phyloP scores from a whole-genome alignment of 371 early-diverging fungal species.

The Sporodiniella umbellata region DNA sequence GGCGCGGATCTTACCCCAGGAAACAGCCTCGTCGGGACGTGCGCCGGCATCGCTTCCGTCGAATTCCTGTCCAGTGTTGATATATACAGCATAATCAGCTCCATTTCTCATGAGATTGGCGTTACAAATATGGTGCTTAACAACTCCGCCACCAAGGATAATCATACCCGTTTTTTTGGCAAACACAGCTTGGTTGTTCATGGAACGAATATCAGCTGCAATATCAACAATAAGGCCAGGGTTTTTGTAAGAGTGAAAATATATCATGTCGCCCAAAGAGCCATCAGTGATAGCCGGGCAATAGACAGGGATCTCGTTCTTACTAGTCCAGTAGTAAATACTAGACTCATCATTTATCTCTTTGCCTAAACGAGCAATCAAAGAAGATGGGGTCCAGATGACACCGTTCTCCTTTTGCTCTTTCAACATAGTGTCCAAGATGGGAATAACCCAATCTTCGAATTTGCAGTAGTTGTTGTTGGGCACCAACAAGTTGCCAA shows the following conservation, averaged over 20 bases:
- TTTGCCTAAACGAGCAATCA: slow-evolving; percentile 95
- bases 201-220: slow-evolving; percentile 90
- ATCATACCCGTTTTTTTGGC: slow-evolving; percentile 97
- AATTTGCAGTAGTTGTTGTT: slow-evolving; percentile 99
- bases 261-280: slow-evolving; percentile 99
- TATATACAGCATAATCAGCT: slow-evolving; percentile 96
- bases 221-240: slow-evolving; percentile 96
- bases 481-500: slow-evolving; percentile 98
- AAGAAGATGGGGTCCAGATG: slow-evolving; percentile 91
- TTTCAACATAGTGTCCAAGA: slow-evolving; percentile 90
- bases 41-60: slow-evolving; percentile 99
- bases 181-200: slow-evolving; percentile 95
- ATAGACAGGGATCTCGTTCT: slow-evolving; percentile 98
- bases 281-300: slow-evolving; percentile 99
- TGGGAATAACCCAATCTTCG: slow-evolving; percentile 97
- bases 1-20: slow-evolving; percentile 98
- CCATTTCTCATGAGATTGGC: slow-evolving; percentile 99
- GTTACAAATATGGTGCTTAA: slow-evolving; percentile 99
- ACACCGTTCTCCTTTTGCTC: slow-evolving; percentile 77
- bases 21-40: slow-evolving; percentile 97
- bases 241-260: slow-evolving; percentile 94
- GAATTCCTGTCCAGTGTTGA: slow-evolving; percentile 99
- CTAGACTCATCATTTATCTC: slow-evolving; percentile 93
- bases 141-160: slow-evolving; percentile 97
- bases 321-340: slow-evolving; percentile 92